Conservation (phyloP, 345 rosid species). For the Camelina hispida region DNA sequence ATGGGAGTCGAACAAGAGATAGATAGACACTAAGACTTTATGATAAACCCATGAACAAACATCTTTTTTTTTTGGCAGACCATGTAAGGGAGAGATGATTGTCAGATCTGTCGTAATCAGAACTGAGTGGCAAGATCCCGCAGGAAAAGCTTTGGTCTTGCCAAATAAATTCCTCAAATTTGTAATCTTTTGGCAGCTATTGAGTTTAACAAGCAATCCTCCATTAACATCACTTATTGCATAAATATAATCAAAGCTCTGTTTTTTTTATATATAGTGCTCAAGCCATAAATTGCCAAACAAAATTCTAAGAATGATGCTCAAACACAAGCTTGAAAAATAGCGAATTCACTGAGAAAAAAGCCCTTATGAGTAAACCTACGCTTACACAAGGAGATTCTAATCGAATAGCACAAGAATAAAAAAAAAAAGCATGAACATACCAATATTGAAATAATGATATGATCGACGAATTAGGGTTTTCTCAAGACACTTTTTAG, state of each 20-base stretch:
- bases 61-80: too few species aligned
- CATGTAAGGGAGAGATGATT: background rate
- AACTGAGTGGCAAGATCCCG: background rate
- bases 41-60: background rate
- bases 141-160: background rate
- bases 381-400: background rate
- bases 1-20: too few species aligned
- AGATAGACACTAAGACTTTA: background rate
- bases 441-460: background rate
- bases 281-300: background rate
- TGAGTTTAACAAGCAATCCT: background rate
- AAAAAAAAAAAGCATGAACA: slow-evolving; percentile 5
- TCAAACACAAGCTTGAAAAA: slow-evolving; percentile 1
- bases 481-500: slow-evolving; percentile 4
- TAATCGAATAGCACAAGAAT: background rate
- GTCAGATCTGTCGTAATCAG: background rate
- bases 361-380: background rate
- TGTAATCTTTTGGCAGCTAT: background rate
- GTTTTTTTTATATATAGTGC: background rate
- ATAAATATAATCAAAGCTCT: slow-evolving; percentile 9
- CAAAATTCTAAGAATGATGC: background rate
- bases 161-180: background rate
- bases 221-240: background rate
- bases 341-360: background rate
- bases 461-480: background rate